These are phyloP conservation scores for Tylopilus felleus DNA, from an alignment of 768 basidiomycete genomes.

Conservation along the genomic window DNA sequence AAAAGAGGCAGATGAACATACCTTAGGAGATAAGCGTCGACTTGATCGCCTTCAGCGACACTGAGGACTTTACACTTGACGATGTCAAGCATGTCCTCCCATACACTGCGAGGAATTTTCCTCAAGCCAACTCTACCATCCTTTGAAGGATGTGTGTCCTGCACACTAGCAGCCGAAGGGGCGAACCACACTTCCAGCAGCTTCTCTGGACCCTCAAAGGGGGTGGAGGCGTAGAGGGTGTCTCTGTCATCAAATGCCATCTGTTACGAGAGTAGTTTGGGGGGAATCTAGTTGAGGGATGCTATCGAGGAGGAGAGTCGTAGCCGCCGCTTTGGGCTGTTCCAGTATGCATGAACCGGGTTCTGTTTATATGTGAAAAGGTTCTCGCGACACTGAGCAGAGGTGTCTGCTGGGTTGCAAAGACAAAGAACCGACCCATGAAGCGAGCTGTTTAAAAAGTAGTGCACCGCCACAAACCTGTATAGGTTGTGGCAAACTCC, in stretches of 20 bases:
- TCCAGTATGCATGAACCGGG: constrained; percentile 45
- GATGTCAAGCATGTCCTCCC: constrained; percentile 97
- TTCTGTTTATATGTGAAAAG: constrained; percentile 10
- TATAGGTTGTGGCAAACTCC: constrained; percentile 18
- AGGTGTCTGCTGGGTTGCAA: constrained; percentile 14
- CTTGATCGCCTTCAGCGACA: constrained; percentile 81
- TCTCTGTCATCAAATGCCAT: constrained; percentile 27
- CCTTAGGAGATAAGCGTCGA: constrained; percentile 96
- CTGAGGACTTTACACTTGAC: constrained; percentile 96
- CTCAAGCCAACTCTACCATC: constrained; percentile 68
- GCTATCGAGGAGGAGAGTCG: constrained; percentile 47
- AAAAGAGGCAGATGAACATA: constrained; percentile 28
- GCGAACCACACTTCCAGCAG: constrained; percentile 98
- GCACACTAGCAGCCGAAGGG: constrained; percentile 62
- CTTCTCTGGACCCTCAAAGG: constrained; percentile 94
- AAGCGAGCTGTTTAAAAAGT: constrained; percentile 11
- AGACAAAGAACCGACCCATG: constrained; percentile 10
- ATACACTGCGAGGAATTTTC: constrained; percentile 66
- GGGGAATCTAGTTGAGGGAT: constrained; percentile 26
- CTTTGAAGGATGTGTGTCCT: constrained; percentile 36
- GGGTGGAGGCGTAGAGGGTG: constrained; percentile 37
- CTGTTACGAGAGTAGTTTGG: background rate
- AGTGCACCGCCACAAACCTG: constrained; percentile 23
- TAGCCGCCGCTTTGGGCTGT: constrained; percentile 35
- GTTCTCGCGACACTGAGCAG: constrained; percentile 16